Evolutionary conservation across 2,329 filamentous ascomycete species (phyloP).

Genomic region (Curvularia hawaiiensis): DNA sequence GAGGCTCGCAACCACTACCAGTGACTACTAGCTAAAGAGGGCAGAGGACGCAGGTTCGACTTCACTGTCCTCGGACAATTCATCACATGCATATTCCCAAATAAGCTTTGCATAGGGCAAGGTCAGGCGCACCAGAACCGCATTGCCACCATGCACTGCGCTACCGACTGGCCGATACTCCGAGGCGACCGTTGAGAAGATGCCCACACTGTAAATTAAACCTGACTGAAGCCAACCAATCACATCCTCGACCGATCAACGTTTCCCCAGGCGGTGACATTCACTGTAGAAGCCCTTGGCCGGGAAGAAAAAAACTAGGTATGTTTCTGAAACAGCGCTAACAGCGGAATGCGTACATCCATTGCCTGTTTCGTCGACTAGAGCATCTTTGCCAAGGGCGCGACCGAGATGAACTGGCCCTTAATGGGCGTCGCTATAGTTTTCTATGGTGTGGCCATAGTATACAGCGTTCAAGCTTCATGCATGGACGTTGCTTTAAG

Average conservation of each 20-base stretch:
- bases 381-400: not conserved
- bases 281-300: not conserved
- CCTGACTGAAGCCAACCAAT: not conserved
- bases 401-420: not conserved
- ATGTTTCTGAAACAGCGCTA: constrained; percentile 14
- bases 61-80: not conserved
- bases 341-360: not conserved
- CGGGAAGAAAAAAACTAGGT: constrained; percentile 3
- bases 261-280: not conserved
- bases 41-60: not conserved
- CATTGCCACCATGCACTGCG: not conserved
- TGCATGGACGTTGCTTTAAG: not conserved
- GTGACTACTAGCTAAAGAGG: not conserved
- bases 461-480: constrained; percentile 1
- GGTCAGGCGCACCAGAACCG: not conserved
- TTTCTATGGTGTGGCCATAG: not conserved
- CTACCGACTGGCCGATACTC: not conserved
- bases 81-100: not conserved
- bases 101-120: not conserved
- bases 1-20: not conserved
- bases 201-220: not conserved
- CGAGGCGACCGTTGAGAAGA: not conserved
- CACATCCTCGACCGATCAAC: not conserved
- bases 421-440: not conserved
- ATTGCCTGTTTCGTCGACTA: not conserved